Base-by-base conservation (phyloP, 371 early-diverging fungal genomes). In the Sporodiniella umbellata region DNA sequence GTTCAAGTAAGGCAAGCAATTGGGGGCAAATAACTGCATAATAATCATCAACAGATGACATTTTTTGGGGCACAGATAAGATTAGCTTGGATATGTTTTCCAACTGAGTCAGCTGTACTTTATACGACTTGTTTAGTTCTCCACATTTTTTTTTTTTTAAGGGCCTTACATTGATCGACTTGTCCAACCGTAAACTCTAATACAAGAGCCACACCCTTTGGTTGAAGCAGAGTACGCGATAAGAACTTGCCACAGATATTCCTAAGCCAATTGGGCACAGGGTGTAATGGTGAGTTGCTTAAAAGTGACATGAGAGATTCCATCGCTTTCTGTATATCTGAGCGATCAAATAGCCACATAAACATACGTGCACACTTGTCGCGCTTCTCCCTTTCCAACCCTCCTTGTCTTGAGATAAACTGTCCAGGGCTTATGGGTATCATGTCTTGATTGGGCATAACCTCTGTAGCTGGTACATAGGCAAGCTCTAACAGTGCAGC, bases 401-500 rank as follows among this genome's bases (percentile, higher is more conserved):
- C 54, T 43, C 39, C 37, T 45, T 61, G 6, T 8, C 18, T 17
- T 4, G 54, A 50, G 25, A 47, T 17, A 46, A 62, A 42, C 12
- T 56, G 56, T 8, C 55, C 58, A 1, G 71, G 67, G 19, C 52
- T 56, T n/a, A 49, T 30, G 7, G 45, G 56, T 5, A 40, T 22
- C 21, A 15, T 4, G 6, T 26, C 26, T n/a, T 12, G 28, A 10
- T 23, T 33, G 12, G 8, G 24, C 15, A 15, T 23, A 4, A 24
- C 30, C 24, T 3, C 30, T 15, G 42, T n/a, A 11, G 25, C 5
- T 11, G 89, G 88, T 19, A 75, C 80, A 59, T 84, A 89, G 0
- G 86, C 85, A 4, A 84, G 53, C 52, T 86, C 83, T 14, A 89
- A 54, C n/a, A 89, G 56, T 0, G 78, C 78, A 3, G 86, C 86